phyloP scores from a whole-genome alignment of 1,139 yeast genomes.

The Kodamaea derodonti region DNA sequence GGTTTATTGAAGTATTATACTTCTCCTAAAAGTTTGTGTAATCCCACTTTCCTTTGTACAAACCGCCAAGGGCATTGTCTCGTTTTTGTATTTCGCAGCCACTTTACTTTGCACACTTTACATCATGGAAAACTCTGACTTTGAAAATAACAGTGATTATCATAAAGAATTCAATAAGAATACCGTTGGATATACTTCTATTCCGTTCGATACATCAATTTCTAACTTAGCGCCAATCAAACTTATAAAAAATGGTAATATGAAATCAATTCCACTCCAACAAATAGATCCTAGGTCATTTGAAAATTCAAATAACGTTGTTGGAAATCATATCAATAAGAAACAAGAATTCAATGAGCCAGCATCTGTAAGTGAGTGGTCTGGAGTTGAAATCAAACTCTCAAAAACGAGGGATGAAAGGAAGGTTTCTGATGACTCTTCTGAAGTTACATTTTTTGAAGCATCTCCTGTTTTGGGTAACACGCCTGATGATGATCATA shows the following conservation, averaged over 20 bases:
- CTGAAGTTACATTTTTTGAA: slow-evolving; percentile 20
- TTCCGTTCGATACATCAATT: background rate
- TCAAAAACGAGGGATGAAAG: background rate
- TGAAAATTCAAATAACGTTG: slow-evolving; percentile 2
- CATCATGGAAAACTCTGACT: slow-evolving; percentile 5
- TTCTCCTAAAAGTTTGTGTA: no score
- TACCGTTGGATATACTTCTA: no score
- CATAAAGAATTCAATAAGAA: background rate
- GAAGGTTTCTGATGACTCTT: slow-evolving; percentile 1
- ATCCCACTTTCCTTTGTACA: no score
- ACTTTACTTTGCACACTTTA: background rate
- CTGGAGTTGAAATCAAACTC: background rate
- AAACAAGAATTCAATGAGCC: background rate
- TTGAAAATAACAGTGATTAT: slow-evolving; percentile 1
- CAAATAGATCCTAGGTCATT: slow-evolving; percentile 3
- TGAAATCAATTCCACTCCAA: slow-evolving; percentile 1
- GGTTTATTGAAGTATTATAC: no score
- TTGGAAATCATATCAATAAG: no score
- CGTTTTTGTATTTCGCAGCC: background rate
- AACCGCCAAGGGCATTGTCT: no score
- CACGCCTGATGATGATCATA: background rate
- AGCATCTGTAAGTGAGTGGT: background rate
- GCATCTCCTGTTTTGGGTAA: slow-evolving; percentile 16
- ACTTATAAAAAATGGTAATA: background rate
- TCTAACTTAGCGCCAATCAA: background rate